These are phyloP conservation scores for Fraxinus albicans DNA, from an alignment of 305 asterid genomes.

Conservation along the genomic window DNA sequence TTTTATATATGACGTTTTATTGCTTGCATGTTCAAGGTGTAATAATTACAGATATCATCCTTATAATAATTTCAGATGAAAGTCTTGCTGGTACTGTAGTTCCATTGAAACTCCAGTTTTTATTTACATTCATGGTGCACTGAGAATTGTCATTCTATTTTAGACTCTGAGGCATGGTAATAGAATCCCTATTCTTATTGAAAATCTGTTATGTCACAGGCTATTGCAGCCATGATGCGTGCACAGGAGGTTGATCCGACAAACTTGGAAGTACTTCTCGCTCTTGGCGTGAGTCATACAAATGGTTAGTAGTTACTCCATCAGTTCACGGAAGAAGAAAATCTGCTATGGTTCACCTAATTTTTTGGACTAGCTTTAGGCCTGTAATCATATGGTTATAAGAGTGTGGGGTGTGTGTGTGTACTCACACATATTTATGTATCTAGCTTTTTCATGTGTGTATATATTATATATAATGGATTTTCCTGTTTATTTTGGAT, in stretches of 20 bases:
- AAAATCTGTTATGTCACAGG: slow-evolving; percentile 50
- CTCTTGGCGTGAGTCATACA: slow-evolving; percentile 99
- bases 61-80: background rate
- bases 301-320: slow-evolving; percentile 69
- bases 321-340: slow-evolving; percentile 5
- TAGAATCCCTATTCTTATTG: background rate
- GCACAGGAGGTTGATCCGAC: slow-evolving; percentile 96
- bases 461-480: background rate
- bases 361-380: background rate
- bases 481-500: background rate
- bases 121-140: background rate
- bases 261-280: slow-evolving; percentile 95
- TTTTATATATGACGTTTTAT: slow-evolving; percentile 7
- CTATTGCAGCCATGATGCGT: slow-evolving; percentile 99
- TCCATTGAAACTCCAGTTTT: background rate
- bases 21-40: slow-evolving; percentile 8
- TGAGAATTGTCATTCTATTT: background rate
- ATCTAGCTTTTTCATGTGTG: background rate
- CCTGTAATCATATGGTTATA: background rate
- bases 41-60: background rate
- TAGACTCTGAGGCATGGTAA: background rate
- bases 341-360: background rate
- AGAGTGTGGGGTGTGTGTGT: background rate
- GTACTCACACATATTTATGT: background rate
- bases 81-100: slow-evolving; percentile 8